Base-by-base conservation (phyloP, 768 basidiomycete genomes). In the Epithele typhae region DNA sequence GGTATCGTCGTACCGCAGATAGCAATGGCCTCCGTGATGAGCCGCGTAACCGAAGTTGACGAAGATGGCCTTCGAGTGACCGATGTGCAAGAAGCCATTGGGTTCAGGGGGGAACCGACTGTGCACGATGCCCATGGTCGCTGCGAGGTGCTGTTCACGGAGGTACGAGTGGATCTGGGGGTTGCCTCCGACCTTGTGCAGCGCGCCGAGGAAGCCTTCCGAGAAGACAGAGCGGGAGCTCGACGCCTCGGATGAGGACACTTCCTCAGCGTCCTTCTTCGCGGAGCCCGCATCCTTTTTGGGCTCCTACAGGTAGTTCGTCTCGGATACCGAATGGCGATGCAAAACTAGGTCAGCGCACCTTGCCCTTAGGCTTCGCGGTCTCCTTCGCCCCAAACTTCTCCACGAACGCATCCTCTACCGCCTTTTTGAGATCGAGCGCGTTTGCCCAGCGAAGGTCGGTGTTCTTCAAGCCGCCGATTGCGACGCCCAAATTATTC, bases 21-120 rank as follows among this genome's bases (percentile, higher is more conserved):
- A 98, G 52, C 89, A 90, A 59, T 86, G 82, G 30, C 96, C 96
- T n/a, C 81, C 80, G 61, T 96, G 77, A 64, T 93, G 82, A 12
- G 92, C 92, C 25, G 96, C 96, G 62, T 92, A 99, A n/a, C 96
- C 96, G 64, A 98, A 99, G 66, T 94, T 89, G 51, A 98, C 84
- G 59, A 96, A 95, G 59, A 99, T 97, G 3, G 96, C 95, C 63
- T 99, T 99, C 40, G 94, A 97, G 61, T 99, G 96, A 3, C 95
- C 95, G 55, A 92, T 86, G 58, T 92, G 96, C 33, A 98, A 75
- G 68, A 79, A 98, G 11, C 96, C 96, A 62, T 99, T 99, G 3
- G 96, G 96, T 68, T 99, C 96, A 2, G 96, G 96, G 21, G 96
- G 96, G 69, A 99, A 99, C 32, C 96, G 90, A 10, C 96, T 99